Evolutionary conservation across 768 basidiomycete genomes (phyloP).

Genomic region (Cyclocybe cylindracea): DNA sequence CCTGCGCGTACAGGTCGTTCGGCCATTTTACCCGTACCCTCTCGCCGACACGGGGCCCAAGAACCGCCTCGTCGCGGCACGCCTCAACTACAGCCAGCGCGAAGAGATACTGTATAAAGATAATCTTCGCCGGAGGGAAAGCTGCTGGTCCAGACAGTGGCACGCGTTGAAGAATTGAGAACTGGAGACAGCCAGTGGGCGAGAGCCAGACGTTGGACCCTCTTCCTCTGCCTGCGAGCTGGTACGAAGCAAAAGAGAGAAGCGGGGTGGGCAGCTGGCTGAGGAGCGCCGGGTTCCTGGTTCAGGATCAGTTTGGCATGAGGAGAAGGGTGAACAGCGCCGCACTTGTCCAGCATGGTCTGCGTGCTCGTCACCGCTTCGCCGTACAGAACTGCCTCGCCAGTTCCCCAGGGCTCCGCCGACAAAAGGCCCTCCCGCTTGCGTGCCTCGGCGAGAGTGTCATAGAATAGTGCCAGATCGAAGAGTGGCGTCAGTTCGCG

Average conservation of each 20-base stretch:
- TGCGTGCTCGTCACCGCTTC: constrained; percentile 94
- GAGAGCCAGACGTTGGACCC: constrained; percentile 93
- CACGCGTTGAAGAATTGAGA: constrained; percentile 74
- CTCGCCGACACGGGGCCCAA: constrained; percentile 48
- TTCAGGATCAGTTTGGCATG: not conserved
- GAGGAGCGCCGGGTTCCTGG: constrained; percentile 77
- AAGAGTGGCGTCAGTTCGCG: constrained; percentile 70
- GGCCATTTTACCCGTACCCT: constrained; percentile 92
- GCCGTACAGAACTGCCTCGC: constrained; percentile 82
- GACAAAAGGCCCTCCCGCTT: constrained; percentile 21
- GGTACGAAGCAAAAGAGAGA: constrained; percentile 83
- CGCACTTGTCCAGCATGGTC: constrained; percentile 90
- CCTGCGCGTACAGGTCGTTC: constrained; percentile 87
- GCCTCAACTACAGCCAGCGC: constrained; percentile 89
- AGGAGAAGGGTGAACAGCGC: constrained; percentile 7
- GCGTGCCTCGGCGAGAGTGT: constrained; percentile 41
- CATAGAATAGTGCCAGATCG: constrained; percentile 62
- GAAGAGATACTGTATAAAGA: constrained; percentile 93
- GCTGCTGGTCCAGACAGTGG: constrained; percentile 30
- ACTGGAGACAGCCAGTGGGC: constrained; percentile 84
- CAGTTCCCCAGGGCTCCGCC: constrained; percentile 52
- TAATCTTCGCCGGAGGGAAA: constrained; percentile 62
- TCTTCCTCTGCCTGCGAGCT: constrained; percentile 86
- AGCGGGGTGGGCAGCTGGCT: constrained; percentile 71
- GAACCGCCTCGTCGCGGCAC: constrained; percentile 60